Evolutionary conservation across 495 filamentous ascomycete genomes (phyloP).

Genomic region (Podospora pseudocomata): DNA sequence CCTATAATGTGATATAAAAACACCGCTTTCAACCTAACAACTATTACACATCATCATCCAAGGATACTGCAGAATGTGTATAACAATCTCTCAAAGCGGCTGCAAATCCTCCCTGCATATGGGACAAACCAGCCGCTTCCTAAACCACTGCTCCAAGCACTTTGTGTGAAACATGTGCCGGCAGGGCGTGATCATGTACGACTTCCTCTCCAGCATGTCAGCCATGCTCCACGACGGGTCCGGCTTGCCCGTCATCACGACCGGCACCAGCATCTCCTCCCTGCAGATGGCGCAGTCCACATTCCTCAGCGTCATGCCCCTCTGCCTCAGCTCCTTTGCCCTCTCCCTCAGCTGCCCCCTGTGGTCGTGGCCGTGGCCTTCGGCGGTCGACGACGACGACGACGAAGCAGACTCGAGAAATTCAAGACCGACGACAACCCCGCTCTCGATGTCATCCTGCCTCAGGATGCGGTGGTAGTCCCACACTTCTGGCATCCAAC

Average conservation of each 20-base stretch:
- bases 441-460: constrained; percentile 77
- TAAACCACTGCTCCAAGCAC: constrained; percentile 96
- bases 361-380: constrained; percentile 9
- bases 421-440: constrained; percentile 66
- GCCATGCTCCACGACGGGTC: constrained; percentile 54
- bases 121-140: constrained; percentile 86
- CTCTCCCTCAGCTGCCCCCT: constrained; percentile 23
- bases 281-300: constrained; percentile 95
- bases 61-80: not conserved
- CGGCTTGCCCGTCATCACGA: constrained; percentile 59
- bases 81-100: constrained; percentile 54
- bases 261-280: constrained; percentile 82
- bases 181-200: constrained; percentile 97
- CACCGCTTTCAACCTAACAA: not conserved
- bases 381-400: constrained; percentile 8
- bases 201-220: constrained; percentile 69
- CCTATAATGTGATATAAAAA: not conserved
- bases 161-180: constrained; percentile 91
- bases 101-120: constrained; percentile 90
- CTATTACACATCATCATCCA: not conserved
- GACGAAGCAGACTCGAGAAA: not conserved
- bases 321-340: constrained; percentile 32
- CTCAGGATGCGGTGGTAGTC: constrained; percentile 91
- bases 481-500: constrained; percentile 79
- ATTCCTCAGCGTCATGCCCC: constrained; percentile 40